Evolutionary conservation across 139 green algal genomes (phyloP).

Genomic region (Chlamydomonas sp.): DNA sequence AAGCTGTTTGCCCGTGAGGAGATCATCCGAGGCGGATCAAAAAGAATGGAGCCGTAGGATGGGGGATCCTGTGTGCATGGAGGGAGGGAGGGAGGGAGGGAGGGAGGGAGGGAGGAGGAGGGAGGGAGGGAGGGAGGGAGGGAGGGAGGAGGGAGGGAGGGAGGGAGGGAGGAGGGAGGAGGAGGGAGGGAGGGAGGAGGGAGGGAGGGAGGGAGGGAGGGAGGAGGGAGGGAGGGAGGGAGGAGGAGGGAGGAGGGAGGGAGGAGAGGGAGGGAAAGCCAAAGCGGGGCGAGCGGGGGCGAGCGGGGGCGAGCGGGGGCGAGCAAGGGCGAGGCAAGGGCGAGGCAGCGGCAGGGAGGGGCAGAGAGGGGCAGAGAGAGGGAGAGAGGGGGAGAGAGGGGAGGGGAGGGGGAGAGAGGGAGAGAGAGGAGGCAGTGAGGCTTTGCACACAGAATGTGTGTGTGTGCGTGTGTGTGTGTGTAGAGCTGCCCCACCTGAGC

Average conservation of each 20-base stretch:
- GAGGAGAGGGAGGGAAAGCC: neutral
- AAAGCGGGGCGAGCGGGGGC: too few species aligned
- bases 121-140: neutral
- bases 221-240: neutral
- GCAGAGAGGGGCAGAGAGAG: neutral
- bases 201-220: neutral
- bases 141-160: neutral
- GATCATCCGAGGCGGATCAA: too few species aligned
- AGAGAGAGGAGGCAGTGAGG: slow-evolving; percentile 11
- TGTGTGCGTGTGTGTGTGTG: too few species aligned
- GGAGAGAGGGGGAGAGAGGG: neutral
- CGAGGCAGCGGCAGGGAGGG: too few species aligned
- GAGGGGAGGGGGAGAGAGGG: neutral
- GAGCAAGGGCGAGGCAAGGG: too few species aligned
- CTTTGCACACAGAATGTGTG: too few species aligned
- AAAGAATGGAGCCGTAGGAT: too few species aligned
- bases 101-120: neutral
- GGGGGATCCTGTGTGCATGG: too few species aligned
- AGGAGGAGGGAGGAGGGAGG: neutral
- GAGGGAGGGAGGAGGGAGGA: neutral
- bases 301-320: too few species aligned
- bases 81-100: neutral
- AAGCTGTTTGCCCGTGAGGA: too few species aligned
- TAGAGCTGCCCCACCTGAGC: too few species aligned
- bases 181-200: neutral